Base-by-base conservation (phyloP, 257 asterid species). In the Solanum sitiens region DNA sequence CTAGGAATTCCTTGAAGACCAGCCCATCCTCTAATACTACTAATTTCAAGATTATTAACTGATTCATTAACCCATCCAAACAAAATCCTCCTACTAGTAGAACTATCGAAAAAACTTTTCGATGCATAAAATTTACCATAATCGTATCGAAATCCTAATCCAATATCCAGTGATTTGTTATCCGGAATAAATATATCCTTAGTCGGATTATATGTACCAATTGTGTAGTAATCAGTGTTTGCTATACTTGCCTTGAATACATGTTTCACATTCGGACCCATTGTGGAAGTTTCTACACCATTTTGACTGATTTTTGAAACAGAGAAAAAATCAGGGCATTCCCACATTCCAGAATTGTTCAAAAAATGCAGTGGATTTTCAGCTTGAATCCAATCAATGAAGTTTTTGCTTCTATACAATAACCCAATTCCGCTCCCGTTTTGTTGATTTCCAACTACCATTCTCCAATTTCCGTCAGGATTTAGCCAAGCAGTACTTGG, bases 401-500 rank as follows among this genome's bases (percentile, higher is more conserved):
- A 93, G 70, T 93, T 93, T 27, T 63, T 84, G 44, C 94, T 93
- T 59, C 83, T 90, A 13, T 91, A 93, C 0, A 93, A 25, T 40
- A 91, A 1, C 3, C 92, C 90, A 2, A 72, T 86, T 42, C 94
- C 95, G 44, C 0, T 4, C 0, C 83, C 53, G 45, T 87, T 27
- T 30, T 16, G 63, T 79, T 87, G 86, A 33, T 87, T 92, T 5
- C 95, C 94, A 47, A 93, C 75, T 3, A 87, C 30, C 39, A 90
- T 87, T 35, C 94, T 88, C 95, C 95, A 93, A 42, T 67, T 68
- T 8, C 91, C 91, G 8, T 87, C 93, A 0, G 88, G 91, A 30
- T 88, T 89, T 65, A 90, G 85, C 95, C 94, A 93, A 15, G 93
- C 93, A 3, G 94, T 92, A 45, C 92, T 91, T 8, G 95, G 95